Conservation (phyloP, 2,329 filamentous ascomycete genomes). For the Septoria petroselini region DNA sequence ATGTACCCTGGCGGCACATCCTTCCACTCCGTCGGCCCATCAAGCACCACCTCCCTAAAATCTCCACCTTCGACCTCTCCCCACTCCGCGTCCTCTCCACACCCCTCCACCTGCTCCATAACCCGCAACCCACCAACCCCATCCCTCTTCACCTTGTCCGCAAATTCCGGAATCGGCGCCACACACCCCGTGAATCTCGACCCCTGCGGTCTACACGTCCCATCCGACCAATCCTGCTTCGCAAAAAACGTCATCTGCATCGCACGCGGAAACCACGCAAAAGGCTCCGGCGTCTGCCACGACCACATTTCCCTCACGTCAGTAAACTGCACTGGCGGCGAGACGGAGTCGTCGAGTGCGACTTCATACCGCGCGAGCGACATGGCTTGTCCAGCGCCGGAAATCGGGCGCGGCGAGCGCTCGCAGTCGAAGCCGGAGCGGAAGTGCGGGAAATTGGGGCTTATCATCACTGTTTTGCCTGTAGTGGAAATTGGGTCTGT, state of each 20-base stretch:
- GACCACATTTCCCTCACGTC: conserved; percentile 2
- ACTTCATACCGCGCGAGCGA: conserved; percentile 1
- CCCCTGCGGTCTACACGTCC: background rate
- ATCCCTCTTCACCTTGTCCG: too few relatives aligned
- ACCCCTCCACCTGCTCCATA: too few relatives aligned
- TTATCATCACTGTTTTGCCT: too few relatives aligned
- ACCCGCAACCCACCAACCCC: too few relatives aligned
- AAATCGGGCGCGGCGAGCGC: background rate
- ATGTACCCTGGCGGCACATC: too few relatives aligned
- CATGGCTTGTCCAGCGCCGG: background rate
- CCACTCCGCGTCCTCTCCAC: too few relatives aligned
- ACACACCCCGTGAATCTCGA: background rate
- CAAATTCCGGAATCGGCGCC: too few relatives aligned
- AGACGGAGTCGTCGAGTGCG: background rate
- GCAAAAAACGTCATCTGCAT: background rate
- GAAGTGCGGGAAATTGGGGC: background rate
- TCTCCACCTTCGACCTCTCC: too few relatives aligned
- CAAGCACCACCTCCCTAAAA: too few relatives aligned
- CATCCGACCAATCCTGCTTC: conserved; percentile 2
- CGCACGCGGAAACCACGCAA: conserved; percentile 2
- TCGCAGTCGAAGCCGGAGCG: conserved; percentile 2
- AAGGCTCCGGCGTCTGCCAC: conserved; percentile 6
- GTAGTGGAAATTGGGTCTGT: background rate
- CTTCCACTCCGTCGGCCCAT: too few relatives aligned
- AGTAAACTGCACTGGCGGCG: background rate